These are phyloP conservation scores for Pezicula carpinea DNA, from an alignment of 2,329 filamentous ascomycete genomes.

Conservation along the genomic window DNA sequence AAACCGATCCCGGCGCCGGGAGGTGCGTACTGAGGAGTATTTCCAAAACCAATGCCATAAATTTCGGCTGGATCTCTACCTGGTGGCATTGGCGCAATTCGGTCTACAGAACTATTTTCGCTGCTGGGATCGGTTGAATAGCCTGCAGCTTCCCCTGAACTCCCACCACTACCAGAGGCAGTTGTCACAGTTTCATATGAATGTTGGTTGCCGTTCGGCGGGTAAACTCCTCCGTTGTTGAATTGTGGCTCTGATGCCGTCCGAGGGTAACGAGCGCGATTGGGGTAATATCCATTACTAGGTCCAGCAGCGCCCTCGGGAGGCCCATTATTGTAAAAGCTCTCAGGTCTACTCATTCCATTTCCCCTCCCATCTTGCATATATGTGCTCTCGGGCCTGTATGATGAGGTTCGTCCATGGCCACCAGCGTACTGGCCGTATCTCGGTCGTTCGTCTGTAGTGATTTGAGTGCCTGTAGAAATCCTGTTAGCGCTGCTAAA, in stretches of 20 bases:
- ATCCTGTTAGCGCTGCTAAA: constrained; percentile 7
- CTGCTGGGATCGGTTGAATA: constrained; percentile 85
- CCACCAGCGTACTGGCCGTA: constrained; percentile 29
- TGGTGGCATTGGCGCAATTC: constrained; percentile 52
- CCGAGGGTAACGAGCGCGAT: constrained; percentile 27
- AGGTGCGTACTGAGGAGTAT: constrained; percentile 33
- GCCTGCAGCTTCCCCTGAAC: constrained; percentile 66
- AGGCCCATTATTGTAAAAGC: constrained; percentile 33
- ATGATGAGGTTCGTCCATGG: constrained; percentile 22
- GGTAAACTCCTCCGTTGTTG: constrained; percentile 24
- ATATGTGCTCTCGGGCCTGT: constrained; percentile 10
- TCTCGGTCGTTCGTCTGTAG: constrained; percentile 23
- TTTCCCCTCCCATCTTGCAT: constrained; percentile 28
- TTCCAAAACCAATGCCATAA: constrained; percentile 50
- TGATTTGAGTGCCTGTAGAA: constrained; percentile 25
- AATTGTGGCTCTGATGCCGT: constrained; percentile 28
- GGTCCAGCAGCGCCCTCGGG: constrained; percentile 16
- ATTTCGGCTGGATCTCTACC: constrained; percentile 55
- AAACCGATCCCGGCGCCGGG: constrained; percentile 29
- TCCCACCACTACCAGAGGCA: constrained; percentile 63
- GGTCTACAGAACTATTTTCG: constrained; percentile 87
- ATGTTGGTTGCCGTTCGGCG: constrained; percentile 22
- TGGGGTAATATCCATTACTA: constrained; percentile 27
- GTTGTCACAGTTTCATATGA: constrained; percentile 86
- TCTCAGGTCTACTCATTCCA: constrained; percentile 37